A percentile compares a stretch with the other conserved stretches of the same genome.
Evolutionary conservation across 1,284 basidiomycete genomes (phyloP).

Genomic region (Fomitiporia mediterranea): DNA sequence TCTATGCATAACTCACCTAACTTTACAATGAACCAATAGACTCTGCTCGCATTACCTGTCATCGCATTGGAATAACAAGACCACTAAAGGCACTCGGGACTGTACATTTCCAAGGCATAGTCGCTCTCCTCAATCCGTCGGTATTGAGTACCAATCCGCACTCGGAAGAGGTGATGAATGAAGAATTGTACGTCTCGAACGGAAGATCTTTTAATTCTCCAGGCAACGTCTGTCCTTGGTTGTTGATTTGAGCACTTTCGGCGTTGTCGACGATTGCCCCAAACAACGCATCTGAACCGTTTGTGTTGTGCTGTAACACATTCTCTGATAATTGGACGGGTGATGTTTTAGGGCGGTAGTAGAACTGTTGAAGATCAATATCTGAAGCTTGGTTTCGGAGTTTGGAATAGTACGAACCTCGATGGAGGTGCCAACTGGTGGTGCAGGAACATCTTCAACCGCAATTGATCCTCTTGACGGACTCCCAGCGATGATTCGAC

Average conservation of each 20-base stretch:
- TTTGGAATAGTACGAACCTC: conserved; percentile 2
- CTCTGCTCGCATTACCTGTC: no score
- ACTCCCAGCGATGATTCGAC: conserved; percentile 14
- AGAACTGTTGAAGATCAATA: conserved; percentile 9
- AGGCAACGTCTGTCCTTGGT: no score
- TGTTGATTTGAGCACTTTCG: not conserved
- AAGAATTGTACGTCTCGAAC: not conserved
- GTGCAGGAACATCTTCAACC: conserved; percentile 17
- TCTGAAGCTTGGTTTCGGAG: not conserved
- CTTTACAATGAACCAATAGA: no score
- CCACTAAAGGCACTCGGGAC: conserved; percentile 16
- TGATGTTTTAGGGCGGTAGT: conserved; percentile 6
- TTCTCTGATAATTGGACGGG: not conserved
- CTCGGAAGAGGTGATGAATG: conserved; percentile 11
- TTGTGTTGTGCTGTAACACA: not conserved
- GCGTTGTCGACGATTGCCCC: conserved; percentile 1
- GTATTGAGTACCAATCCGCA: conserved; percentile 11
- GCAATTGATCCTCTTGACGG: conserved; percentile 20
- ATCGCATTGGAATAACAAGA: not conserved
- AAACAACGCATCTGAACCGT: not conserved
- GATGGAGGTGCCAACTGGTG: conserved; percentile 7
- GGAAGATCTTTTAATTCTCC: not conserved
- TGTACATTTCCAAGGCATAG: conserved; percentile 17
- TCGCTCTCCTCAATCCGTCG: not conserved
- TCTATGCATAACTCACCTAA: no score